Base-by-base conservation (phyloP, 805 yeast genomes). In the Sungouiozyma ichnusensis region DNA sequence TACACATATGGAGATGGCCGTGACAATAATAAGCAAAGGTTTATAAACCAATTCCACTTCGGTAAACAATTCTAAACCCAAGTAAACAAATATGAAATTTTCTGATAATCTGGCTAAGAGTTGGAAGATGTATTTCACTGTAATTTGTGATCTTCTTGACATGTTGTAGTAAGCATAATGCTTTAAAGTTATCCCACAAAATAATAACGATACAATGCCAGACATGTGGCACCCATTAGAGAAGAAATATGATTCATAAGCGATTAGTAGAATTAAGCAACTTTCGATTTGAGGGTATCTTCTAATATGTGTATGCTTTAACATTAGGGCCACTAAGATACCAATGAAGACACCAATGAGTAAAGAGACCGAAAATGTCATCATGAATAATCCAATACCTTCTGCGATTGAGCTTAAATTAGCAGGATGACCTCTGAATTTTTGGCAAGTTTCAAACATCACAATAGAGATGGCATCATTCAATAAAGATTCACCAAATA, bases 161-260 rank as follows among this genome's bases (percentile, higher is more conserved):
- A 92, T 92, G 65, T 90, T 94, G 65, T 76, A 92, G 65, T 88
- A 88, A 14, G 97, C 98, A 58, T 92, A 92, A 63, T 94, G 97
- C 62, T 90, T 92, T 60, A 92, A 68, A 1, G 98, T 90, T 48
- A 92, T 92, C 42, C 99, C 98, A 61, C 97, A 90, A 66, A 92
- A 92, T 50, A 92, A 66, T 50, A 92, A 69, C 1, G 97, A 87
- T 5, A 90, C 97, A 49, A 90, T 90, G 37, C 99, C 99, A 4
- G 97, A 88, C 98, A 92, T 92, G 61, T 94, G 98, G 54, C 97
- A 94, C 39, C 98, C 99, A 57, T 92, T 92, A 35, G 97, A 88
- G 64, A 92, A 92, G 69, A 92, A 92, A 63, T 92, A 92, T 0
- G 97, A 86, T 54, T 87, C 95, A 60, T 92, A 92, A 15, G 97